Evolutionary conservation across 306 rosid genomes (phyloP), one percentile per base, ranked within the genome.

Genomic region (Rosa lucieae): DNA sequence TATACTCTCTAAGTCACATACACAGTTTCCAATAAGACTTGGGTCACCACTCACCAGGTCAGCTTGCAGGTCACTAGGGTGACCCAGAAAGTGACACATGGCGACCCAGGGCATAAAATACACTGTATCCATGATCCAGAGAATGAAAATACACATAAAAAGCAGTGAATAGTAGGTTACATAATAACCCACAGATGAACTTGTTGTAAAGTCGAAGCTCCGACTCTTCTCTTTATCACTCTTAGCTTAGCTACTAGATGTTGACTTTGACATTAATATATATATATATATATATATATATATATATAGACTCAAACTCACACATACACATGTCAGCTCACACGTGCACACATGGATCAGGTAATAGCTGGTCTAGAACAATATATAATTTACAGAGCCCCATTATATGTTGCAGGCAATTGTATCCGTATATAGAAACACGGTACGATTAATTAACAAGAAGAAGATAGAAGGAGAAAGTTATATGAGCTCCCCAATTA

Each of bases 311-410:
- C 1, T 7, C 12, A 58, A 14, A 21, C 35, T 8, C 42, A 5
- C 18, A 29, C 20, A 58, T 29, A 5, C 18, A 29, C 20, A 58
- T 29, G 67, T 26, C 68, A 62, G 70, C 46, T 65, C 58, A 44
- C 59, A 75, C 70, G 29, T 23, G 40, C 67, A 74, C 78, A 58
- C 52, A 74, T 74, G 77, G 70, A 15, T 66, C 47, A 23, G 43
- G 43, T 58, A 5, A 43, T 26, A 18, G 29, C 15, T 17, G 46
- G 70, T 18, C 21, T 21, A 68, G 20, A 70, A 42, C 56, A 23
- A 70, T 46, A 3, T 72, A 48, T 7, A 72, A 14, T 37, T 39
- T 66, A 15, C 44, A 29, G 11, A 29, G 62, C 8, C 61, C 42
- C 61, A 48, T 29, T 15, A 48, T 32, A 2, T 14, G 62, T 8